phyloP scores from a whole-genome alignment of 2,329 filamentous ascomycete species.

The Arthrobotrys sinensis region DNA sequence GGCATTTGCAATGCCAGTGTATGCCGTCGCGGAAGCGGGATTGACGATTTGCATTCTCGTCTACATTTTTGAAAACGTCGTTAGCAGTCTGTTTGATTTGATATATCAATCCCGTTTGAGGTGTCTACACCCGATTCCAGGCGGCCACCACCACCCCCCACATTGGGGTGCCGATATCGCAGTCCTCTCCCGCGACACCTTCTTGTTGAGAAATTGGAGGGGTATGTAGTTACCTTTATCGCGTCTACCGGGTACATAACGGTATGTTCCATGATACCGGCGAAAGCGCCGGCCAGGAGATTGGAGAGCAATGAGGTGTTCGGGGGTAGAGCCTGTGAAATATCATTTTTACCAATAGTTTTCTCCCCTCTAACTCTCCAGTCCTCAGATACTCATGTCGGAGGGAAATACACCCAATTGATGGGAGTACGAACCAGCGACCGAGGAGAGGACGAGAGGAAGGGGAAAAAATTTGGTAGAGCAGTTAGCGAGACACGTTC shows the following conservation, averaged over 20 bases:
- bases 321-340: slow-evolving; percentile 55
- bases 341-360: slow-evolving; percentile 26
- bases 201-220: background rate
- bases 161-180: slow-evolving; percentile 3
- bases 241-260: slow-evolving; percentile 99
- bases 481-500: slow-evolving; percentile 25
- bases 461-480: slow-evolving; percentile 2
- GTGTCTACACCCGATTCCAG: slow-evolving; percentile 14
- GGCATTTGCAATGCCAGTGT: slow-evolving; percentile 91
- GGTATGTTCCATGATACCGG: slow-evolving; percentile 96
- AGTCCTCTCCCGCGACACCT: background rate
- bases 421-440: slow-evolving; percentile 3
- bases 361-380: background rate
- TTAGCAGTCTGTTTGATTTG: slow-evolving; percentile 16
- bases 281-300: slow-evolving; percentile 96
- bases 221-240: slow-evolving; percentile 80
- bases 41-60: slow-evolving; percentile 98
- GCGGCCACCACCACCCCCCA: background rate
- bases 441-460: slow-evolving; percentile 2
- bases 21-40: slow-evolving; percentile 83
- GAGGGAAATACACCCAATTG: slow-evolving; percentile 20
- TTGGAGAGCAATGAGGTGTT: slow-evolving; percentile 80
- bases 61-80: slow-evolving; percentile 70
- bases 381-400: slow-evolving; percentile 10
- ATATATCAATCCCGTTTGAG: slow-evolving; percentile 6